Percentiles rank a stretch among this genome's conserved stretches.
Evolutionary conservation across 1,284 basidiomycete species (phyloP).

Genomic region (Cutaneotrichosporon cyanovorans): DNA sequence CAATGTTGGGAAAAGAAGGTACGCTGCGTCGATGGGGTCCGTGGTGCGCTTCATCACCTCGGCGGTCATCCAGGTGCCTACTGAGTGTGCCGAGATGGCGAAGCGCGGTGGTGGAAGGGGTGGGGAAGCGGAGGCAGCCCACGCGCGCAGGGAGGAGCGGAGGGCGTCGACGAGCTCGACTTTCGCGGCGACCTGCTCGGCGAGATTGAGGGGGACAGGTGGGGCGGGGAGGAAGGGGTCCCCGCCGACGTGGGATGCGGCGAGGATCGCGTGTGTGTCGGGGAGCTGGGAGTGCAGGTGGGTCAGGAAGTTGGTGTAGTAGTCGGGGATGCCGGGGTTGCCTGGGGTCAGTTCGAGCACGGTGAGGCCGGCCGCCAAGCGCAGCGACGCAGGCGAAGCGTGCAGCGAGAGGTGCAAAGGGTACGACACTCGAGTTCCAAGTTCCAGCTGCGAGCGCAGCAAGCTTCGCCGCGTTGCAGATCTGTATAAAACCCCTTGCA

Average conservation of each 20-base stretch:
- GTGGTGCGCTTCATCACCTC: conserved; percentile 29
- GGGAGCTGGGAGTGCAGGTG: conserved; percentile 37
- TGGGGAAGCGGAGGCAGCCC: conserved; percentile 13
- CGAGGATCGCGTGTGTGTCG: conserved; percentile 34
- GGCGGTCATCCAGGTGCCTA: conserved; percentile 38
- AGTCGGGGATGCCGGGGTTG: conserved; percentile 44
- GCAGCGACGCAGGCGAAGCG: not conserved
- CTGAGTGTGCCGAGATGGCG: conserved; percentile 39
- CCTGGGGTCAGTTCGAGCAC: conserved; percentile 29
- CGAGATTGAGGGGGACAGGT: conserved; percentile 26
- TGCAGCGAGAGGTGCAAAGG: not conserved
- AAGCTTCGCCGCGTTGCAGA: no score
- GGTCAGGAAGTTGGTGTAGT: conserved; percentile 40
- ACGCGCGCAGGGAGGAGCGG: conserved; percentile 20
- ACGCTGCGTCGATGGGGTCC: conserved; percentile 16
- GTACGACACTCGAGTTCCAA: not conserved
- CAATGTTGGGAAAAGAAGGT: conserved; percentile 37
- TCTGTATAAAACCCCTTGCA: no score
- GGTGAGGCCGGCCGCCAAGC: not conserved
- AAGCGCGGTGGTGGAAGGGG: conserved; percentile 17
- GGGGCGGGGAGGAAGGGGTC: conserved; percentile 24
- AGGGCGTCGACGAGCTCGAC: conserved; percentile 34
- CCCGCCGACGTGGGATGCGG: conserved; percentile 42
- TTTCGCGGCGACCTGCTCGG: conserved; percentile 36
- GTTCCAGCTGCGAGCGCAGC: no score